Evolutionary conservation across 768 basidiomycete genomes (phyloP).

Genomic region (Phaeolepiota aurea): DNA sequence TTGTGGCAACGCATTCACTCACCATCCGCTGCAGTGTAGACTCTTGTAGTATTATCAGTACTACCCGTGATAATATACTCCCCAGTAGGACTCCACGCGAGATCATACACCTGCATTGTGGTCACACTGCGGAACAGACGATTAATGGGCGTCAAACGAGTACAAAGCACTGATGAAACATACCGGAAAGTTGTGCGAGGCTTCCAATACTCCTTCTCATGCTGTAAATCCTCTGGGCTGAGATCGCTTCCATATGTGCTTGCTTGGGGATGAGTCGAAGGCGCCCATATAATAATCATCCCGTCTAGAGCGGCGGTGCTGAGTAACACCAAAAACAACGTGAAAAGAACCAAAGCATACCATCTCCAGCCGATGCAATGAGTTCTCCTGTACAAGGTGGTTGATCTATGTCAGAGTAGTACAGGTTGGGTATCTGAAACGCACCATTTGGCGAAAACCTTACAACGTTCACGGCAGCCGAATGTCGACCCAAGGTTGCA

Average conservation of each 20-base stretch:
- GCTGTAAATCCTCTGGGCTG: slow-evolving; percentile 67
- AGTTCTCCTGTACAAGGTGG: slow-evolving; percentile 56
- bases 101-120: slow-evolving; percentile 93
- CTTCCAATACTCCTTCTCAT: slow-evolving; percentile 96
- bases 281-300: slow-evolving; percentile 95
- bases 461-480: slow-evolving; percentile 93
- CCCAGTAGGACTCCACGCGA: slow-evolving; percentile 95
- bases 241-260: slow-evolving; percentile 80
- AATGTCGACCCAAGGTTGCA: slow-evolving; percentile 87
- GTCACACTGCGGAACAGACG: slow-evolving; percentile 54
- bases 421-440: slow-evolving; percentile 2
- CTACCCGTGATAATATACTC: slow-evolving; percentile 94
- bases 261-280: slow-evolving; percentile 61
- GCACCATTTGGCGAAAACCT: slow-evolving; percentile 91
- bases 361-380: slow-evolving; percentile 96
- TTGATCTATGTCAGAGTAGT: not conserved
- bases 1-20: slow-evolving; percentile 12
- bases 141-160: not conserved
- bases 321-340: slow-evolving; percentile 8
- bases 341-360: slow-evolving; percentile 34
- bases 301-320: slow-evolving; percentile 54
- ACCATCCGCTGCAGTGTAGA: slow-evolving; percentile 75
- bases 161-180: slow-evolving; percentile 13
- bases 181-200: slow-evolving; percentile 79
- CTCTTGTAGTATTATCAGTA: slow-evolving; percentile 89